Percentiles rank a stretch among this genome's conserved stretches.
Evolutionary conservation across 1,139 yeast species (phyloP).

Genomic region (Yamadazyma oceani): DNA sequence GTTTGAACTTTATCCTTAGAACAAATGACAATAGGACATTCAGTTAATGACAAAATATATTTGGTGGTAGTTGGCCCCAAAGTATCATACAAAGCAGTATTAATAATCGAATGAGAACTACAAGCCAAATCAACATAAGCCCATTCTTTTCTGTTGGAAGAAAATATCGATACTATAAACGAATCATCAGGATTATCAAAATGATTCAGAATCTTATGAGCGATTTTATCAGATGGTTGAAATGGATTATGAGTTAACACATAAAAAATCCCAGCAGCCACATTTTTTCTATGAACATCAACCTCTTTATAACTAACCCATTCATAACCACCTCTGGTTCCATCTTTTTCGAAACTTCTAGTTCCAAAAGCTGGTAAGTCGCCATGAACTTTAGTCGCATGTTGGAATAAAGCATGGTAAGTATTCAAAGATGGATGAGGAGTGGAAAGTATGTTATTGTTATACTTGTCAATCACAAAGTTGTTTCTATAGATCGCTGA

Average conservation of each 20-base stretch:
- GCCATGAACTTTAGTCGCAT: constrained; percentile 35
- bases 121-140: constrained; percentile 39
- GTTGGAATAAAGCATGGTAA: constrained; percentile 47
- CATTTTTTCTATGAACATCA: constrained; percentile 40
- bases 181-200: constrained; percentile 25
- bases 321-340: constrained; percentile 45
- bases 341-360: constrained; percentile 37
- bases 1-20: constrained; percentile 32
- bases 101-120: constrained; percentile 33
- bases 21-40: constrained; percentile 36
- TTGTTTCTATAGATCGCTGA: constrained; percentile 56
- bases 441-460: constrained; percentile 37
- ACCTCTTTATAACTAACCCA: constrained; percentile 49
- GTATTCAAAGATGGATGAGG: constrained; percentile 56
- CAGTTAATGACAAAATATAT: constrained; percentile 35
- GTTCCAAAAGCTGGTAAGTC: constrained; percentile 51
- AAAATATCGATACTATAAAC: constrained; percentile 35
- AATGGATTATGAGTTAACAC: constrained; percentile 47
- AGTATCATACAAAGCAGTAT: constrained; percentile 43
- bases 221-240: constrained; percentile 26
- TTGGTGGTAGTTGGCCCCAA: constrained; percentile 37
- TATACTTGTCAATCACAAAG: constrained; percentile 18
- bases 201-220: constrained; percentile 24
- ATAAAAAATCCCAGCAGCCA: constrained; percentile 67
- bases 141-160: constrained; percentile 43